phyloP scores from a whole-genome alignment of 257 asterid species.

The Solanum megistacrolobum region DNA sequence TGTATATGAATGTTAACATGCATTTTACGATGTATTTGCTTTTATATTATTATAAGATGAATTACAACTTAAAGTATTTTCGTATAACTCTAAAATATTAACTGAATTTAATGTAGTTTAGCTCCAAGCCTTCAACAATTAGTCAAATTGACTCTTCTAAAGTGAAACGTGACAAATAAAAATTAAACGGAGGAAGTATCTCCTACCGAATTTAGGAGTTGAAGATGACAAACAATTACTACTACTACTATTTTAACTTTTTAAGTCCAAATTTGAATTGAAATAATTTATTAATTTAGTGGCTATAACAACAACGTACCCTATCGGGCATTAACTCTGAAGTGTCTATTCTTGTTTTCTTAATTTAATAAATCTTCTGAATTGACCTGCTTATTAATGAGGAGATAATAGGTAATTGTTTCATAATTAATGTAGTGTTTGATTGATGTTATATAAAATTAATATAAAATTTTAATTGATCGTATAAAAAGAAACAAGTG shows the following conservation, averaged over 20 bases:
- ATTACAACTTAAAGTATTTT: too few relatives aligned
- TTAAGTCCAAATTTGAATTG: background rate
- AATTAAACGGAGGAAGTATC: background rate
- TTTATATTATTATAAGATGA: background rate
- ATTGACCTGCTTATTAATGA: background rate
- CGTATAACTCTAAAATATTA: background rate
- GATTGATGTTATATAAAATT: background rate
- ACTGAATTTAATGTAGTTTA: background rate
- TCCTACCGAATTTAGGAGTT: background rate
- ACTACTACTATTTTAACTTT: background rate
- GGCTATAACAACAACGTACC: background rate
- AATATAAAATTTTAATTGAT: background rate
- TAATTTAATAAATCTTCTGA: background rate
- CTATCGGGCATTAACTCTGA: background rate
- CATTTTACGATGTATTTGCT: background rate
- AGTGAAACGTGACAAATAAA: too few relatives aligned
- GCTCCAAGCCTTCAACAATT: background rate
- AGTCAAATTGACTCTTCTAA: background rate
- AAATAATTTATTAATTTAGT: background rate
- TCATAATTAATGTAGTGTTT: background rate
- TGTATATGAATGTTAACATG: too few relatives aligned
- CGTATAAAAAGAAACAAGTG: background rate
- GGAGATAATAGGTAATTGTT: background rate
- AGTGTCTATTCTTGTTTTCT: background rate
- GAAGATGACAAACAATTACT: background rate